Conservation (phyloP, 768 basidiomycete genomes). For the Pleurotus giganteus region DNA sequence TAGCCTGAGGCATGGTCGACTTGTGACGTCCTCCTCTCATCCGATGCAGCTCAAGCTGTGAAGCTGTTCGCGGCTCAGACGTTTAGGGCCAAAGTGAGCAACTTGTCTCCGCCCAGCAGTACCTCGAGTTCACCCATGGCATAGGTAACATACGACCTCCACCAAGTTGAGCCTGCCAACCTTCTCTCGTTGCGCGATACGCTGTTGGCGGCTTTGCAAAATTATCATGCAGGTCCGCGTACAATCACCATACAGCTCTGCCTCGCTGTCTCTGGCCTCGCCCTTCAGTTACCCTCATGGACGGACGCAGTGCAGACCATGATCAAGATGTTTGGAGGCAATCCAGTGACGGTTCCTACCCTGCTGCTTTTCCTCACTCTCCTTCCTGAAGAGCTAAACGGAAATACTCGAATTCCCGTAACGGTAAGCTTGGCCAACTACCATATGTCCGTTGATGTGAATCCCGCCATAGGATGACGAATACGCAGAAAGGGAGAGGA, state of each 20-base stretch:
- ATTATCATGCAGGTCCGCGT: constrained; percentile 73
- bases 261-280: constrained; percentile 86
- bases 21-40: constrained; percentile 84
- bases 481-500: constrained; percentile 56
- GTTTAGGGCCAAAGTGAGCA: constrained; percentile 85
- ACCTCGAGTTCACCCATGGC: constrained; percentile 28
- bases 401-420: constrained; percentile 84
- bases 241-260: constrained; percentile 88
- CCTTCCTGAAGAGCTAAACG: constrained; percentile 84
- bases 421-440: constrained; percentile 55
- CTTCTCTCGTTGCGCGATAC: constrained; percentile 85
- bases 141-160: constrained; percentile 95
- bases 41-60: constrained; percentile 74
- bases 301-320: constrained; percentile 73
- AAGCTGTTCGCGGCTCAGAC: constrained; percentile 97
- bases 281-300: constrained; percentile 89
- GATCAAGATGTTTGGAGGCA: constrained; percentile 83
- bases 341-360: constrained; percentile 79
- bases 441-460: neutral
- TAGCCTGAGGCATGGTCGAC: constrained; percentile 97
- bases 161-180: constrained; percentile 76
- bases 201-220: constrained; percentile 71
- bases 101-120: too few species aligned
- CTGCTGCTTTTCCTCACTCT: constrained; percentile 88
- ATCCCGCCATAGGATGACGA: constrained; percentile 62